A percentile compares a stretch with the other conserved stretches of the same genome.
phyloP scores from a whole-genome alignment of 768 basidiomycete genomes.

The Tulasnella sp. region DNA sequence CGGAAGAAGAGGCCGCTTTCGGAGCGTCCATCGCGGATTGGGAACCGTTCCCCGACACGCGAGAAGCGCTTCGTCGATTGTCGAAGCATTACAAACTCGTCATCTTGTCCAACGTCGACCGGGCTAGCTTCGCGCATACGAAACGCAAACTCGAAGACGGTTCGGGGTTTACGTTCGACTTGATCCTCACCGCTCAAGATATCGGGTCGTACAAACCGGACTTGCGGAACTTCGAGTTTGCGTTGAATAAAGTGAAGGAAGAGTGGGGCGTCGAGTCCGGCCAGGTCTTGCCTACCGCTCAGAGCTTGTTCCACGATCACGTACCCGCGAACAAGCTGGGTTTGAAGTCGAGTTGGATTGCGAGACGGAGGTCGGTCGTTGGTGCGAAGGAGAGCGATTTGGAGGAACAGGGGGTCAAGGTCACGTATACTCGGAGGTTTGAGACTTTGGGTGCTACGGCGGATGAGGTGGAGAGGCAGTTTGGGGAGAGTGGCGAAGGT shows the following conservation, averaged over 20 bases:
- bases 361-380: conserved; percentile 43
- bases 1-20: conserved; percentile 10
- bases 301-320: conserved; percentile 60
- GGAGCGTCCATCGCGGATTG: conserved; percentile 10
- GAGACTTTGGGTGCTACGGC: conserved; percentile 55
- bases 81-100: conserved; percentile 19
- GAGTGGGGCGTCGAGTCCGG: conserved; percentile 36
- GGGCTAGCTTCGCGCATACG: conserved; percentile 1
- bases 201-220: conserved; percentile 51
- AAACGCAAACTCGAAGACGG: not conserved
- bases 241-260: conserved; percentile 39
- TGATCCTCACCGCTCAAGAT: not conserved
- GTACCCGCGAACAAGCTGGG: conserved; percentile 52
- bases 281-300: conserved; percentile 58
- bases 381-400: conserved; percentile 33
- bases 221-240: conserved; percentile 45
- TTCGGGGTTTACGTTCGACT: conserved; percentile 33
- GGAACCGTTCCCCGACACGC: conserved; percentile 17
- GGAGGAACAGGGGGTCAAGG: conserved; percentile 17
- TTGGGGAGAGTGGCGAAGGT: not conserved
- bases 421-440: conserved; percentile 37
- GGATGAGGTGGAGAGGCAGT: conserved; percentile 46
- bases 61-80: conserved; percentile 8
- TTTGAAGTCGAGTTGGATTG: conserved; percentile 58
- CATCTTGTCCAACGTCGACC: conserved; percentile 18